phyloP scores from a whole-genome alignment of 73 alveolate species.

The Paramecium tetraurelia region DNA sequence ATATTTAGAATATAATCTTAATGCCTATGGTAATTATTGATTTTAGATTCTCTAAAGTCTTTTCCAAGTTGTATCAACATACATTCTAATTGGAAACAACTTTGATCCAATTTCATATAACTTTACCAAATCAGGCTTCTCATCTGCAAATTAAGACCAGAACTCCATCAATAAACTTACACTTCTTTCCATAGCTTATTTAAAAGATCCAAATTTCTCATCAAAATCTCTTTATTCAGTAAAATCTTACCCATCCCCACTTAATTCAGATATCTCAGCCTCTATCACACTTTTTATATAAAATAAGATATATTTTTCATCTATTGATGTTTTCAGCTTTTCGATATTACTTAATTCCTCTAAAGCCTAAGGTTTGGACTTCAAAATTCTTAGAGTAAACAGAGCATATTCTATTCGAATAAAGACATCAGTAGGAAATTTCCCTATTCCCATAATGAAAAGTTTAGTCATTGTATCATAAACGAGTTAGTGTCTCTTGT shows the following conservation, averaged over 20 bases:
- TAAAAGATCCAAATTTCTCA: conserved; percentile 32
- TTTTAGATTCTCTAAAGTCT: conserved; percentile 41
- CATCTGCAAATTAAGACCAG: conserved; percentile 64
- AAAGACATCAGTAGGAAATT: conserved; percentile 54
- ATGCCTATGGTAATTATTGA: conserved; percentile 46
- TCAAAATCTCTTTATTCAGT: conserved; percentile 57
- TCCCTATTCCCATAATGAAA: conserved; percentile 41
- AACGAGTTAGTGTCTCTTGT: conserved; percentile 43
- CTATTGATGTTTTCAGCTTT: conserved; percentile 17
- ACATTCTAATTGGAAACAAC: conserved; percentile 45
- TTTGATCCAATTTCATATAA: conserved; percentile 63
- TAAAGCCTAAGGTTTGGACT: conserved; percentile 58
- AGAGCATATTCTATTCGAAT: conserved; percentile 58
- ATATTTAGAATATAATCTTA: conserved; percentile 59
- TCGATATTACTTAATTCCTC: conserved; percentile 46
- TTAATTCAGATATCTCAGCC: conserved; percentile 54
- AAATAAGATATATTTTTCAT: conserved; percentile 38
- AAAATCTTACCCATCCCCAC: conserved; percentile 54
- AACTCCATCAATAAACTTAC: conserved; percentile 59
- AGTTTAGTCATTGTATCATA: conserved; percentile 49
- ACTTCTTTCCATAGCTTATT: conserved; percentile 57
- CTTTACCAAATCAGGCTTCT: conserved; percentile 57
- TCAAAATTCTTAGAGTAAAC: conserved; percentile 33
- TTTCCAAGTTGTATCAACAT: conserved; percentile 59
- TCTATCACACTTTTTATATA: conserved; percentile 45